Base-by-base conservation (phyloP, 345 rosid genomes). In the Populus nigra region DNA sequence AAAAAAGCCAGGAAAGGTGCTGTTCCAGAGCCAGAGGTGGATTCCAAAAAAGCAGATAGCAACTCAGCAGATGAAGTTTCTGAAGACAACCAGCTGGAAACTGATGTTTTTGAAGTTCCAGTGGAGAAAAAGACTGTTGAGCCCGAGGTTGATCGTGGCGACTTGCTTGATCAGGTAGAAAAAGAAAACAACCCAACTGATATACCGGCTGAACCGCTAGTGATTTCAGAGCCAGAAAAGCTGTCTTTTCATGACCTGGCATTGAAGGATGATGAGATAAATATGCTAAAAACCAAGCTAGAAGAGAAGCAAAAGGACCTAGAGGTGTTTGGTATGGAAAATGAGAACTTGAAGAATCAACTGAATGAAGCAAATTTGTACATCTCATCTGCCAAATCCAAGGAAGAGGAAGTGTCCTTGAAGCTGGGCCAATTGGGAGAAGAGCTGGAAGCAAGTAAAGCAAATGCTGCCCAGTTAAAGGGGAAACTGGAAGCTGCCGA, bases 91-190 rank as follows among this genome's bases (percentile, higher is more conserved):
- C 84, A 82, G 79, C 79, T 53, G 80, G 97, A 91, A 84, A 88
- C 92, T 50, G 91, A 88, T 85, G 98, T 90, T 70, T 90, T 85
- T 81, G 94, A 93, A 85, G 93, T 88, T 83, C 87, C 88, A 22
- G 79, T 87, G 4, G 91, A 89, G 71, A 87, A 87, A 78, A 78
- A 81, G 70, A 65, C 85, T 1, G 76, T 80, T 49, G 87, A 79
- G 27, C 79, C 82, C 20, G 39, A 81, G 76, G 53, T 76, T 72
- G 87, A 83, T 68, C 31, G 47, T 5, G 43, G 35, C 13, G 73
- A 75, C 17, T 49, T 69, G 71, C 65, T 66, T 31, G 77, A 68
- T 27, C 73, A 66, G 66, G 69, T 38, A 36, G 84, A 83, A 65
- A 78, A 79, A 62, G 84, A 75, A 82, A 77, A 66, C 27, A 75